Evolutionary conservation across 2,329 filamentous ascomycete genomes (phyloP).

Genomic region (Trichoderma sp.): DNA sequence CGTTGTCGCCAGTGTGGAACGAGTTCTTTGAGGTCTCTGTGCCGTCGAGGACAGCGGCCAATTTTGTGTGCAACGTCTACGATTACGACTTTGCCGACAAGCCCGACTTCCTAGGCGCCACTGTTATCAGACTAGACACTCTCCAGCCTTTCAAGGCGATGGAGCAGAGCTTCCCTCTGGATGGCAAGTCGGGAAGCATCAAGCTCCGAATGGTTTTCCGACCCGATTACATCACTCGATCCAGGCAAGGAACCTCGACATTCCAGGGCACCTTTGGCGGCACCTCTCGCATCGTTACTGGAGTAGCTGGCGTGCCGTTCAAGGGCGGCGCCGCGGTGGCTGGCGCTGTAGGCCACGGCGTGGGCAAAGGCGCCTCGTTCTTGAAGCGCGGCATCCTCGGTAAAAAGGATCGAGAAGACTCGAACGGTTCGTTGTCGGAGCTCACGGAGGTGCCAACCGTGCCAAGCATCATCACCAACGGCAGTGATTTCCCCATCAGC

Average conservation of each 20-base stretch:
- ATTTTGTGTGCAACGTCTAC: slow-evolving; percentile 79
- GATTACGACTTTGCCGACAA: slow-evolving; percentile 98
- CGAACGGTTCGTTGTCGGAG: slow-evolving; percentile 46
- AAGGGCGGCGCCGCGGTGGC: slow-evolving; percentile 82
- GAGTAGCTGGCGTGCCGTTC: slow-evolving; percentile 81
- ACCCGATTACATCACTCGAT: slow-evolving; percentile 82
- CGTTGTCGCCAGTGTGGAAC: slow-evolving; percentile 90
- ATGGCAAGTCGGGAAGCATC: slow-evolving; percentile 85
- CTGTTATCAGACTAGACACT: slow-evolving; percentile 70
- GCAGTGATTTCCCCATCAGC: slow-evolving; percentile 20
- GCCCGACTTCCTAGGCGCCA: slow-evolving; percentile 81
- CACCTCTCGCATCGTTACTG: slow-evolving; percentile 82
- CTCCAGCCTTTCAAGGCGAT: slow-evolving; percentile 82
- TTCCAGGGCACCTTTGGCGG: slow-evolving; percentile 86
- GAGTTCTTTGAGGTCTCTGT: slow-evolving; percentile 87
- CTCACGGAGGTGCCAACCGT: slow-evolving; percentile 37
- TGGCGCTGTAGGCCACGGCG: slow-evolving; percentile 68
- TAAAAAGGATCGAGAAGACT: slow-evolving; percentile 61
- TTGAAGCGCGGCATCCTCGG: slow-evolving; percentile 78
- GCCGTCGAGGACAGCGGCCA: slow-evolving; percentile 77
- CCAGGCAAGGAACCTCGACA: slow-evolving; percentile 85
- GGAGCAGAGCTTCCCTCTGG: slow-evolving; percentile 70
- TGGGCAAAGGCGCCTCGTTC: slow-evolving; percentile 88
- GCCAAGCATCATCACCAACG: slow-evolving; percentile 35
- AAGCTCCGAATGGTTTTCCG: slow-evolving; percentile 86